Evolutionary conservation across 805 yeast genomes (phyloP), one percentile per base, ranked within the genome.

Genomic region (Starmerella powellii): DNA sequence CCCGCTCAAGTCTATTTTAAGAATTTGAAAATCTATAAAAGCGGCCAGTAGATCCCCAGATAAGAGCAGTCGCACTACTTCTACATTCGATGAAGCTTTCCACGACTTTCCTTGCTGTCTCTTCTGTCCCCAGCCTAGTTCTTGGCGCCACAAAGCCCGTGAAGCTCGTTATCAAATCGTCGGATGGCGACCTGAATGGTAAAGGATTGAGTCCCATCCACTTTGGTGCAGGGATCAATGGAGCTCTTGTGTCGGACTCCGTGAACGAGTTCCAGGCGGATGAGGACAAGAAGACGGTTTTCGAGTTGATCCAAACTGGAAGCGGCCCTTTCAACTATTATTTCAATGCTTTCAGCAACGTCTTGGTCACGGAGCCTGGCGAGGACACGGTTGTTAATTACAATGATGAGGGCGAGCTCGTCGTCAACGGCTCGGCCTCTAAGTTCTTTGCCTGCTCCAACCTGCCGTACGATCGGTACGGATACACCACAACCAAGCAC

Each of bases 151-250:
- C n/a, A n/a, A n/a, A n/a, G n/a, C 26, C 26, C 26, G 26, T 10
- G 26, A 10, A 6, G 10, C 46, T 40, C 17, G 6, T 6, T 23
- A n/a, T 12, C 29, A 27, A 33, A 33, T n/a, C 34, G 8, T 6
- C 18, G 24, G 8, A 28, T 10, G 4, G 17, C 36, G 8, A 8
- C 12, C 20, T 30, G n/a, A n/a, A 28, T 26, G 35, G 24, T 12
- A 15, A 17, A 11, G 8, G 13, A 8, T 29, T 37, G n/a, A 17
- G 38, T 6, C 17, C 27, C 19, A n/a, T 19, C 8, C 41, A 38
- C 37, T 41, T 31, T 8, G 41, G 41, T 13, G 37, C 41, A 3
- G 37, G 37, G 16, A 19, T 38, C 19, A 38, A 36, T 31, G 37
- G 20, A 13, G 31, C 21, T 10, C 15, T 31, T 20, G 11, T 38